Base-by-base conservation (phyloP, 2,329 filamentous ascomycete species). In the Westerdykella aurantiaca region DNA sequence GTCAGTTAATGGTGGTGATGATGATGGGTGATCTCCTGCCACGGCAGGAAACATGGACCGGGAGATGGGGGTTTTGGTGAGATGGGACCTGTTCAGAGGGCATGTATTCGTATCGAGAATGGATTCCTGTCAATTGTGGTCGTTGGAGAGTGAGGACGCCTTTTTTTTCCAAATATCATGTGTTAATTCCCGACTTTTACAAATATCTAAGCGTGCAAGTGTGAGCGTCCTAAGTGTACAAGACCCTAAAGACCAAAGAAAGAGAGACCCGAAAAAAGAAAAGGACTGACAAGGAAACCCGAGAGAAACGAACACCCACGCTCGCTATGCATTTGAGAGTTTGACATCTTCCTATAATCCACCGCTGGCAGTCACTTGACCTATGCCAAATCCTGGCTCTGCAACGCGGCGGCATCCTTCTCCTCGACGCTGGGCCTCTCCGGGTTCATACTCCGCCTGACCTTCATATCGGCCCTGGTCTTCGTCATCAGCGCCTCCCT, bases 401-500 rank as follows among this genome's bases (percentile, higher is more conserved):
- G 25, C 39, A 41, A 6, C 16, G 17, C 31, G 4, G 21, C 33
- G 2, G 23, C 17, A 2, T 47, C 39, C 37, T 47, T 44, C 6
- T 45, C 42, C 11, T 17, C 31, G 14, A 3, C 22, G 17, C 6
- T 38, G 9, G 14, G n/a, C 12, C 44, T 13, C 17, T 37, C 23
- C 2, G 47, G 44, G 22, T 50, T 50, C 13, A 50, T 47, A 18
- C 44, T 47, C 52, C 55, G 58, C n/a, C 61, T 35, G 3, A 64
- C 53, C 23, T 34, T 35, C 64, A 67, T 66, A 44, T 66, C 63
- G 3, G 60, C 57, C 50, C 56, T 63, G 7, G 63, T 66, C 57
- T 69, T 70, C 21, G 57, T 56, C 37, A 57, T 66, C 44, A 72
- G 48, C 11, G 68, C 68, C 33, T 64, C 62, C n/a, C 68, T 54